Percentiles rank a stretch among this genome's conserved stretches.
phyloP scores from a whole-genome alignment of 306 rosid genomes.

The Ormosia emarginata region DNA sequence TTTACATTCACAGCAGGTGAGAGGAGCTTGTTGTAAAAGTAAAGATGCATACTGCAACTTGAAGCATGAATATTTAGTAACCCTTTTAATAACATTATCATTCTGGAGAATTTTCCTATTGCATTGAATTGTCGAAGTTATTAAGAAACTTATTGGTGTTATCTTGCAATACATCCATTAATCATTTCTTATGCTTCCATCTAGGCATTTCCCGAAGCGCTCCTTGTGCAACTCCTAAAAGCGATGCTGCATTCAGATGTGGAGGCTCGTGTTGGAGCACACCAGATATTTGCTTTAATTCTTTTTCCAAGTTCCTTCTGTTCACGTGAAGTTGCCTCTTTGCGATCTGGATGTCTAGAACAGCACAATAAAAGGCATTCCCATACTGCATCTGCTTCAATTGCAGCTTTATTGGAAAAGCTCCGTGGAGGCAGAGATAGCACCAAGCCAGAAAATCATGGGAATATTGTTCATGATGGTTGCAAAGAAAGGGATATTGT shows the following conservation, averaged over 20 bases:
- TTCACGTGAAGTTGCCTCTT: slow-evolving; percentile 47
- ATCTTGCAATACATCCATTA: neutral
- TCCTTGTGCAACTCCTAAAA: slow-evolving; percentile 82
- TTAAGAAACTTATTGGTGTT: neutral
- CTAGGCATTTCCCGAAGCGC: slow-evolving; percentile 88
- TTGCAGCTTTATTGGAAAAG: slow-evolving; percentile 88
- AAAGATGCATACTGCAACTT: neutral
- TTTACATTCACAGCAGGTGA: slow-evolving; percentile 67
- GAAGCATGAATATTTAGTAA: neutral
- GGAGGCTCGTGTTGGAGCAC: slow-evolving; percentile 90
- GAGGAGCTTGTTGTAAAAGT: neutral
- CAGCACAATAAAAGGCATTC: slow-evolving; percentile 60
- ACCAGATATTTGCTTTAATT: slow-evolving; percentile 80
- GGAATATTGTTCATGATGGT: slow-evolving; percentile 39
- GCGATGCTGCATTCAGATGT: slow-evolving; percentile 83
- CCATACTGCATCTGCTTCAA: slow-evolving; percentile 71
- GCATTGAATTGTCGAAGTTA: neutral
- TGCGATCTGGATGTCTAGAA: slow-evolving; percentile 52
- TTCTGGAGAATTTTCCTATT: neutral
- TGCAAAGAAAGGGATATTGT: slow-evolving; percentile 44
- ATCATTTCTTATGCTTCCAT: slow-evolving; percentile 10
- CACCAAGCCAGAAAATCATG: slow-evolving; percentile 41
- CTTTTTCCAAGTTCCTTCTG: slow-evolving; percentile 66
- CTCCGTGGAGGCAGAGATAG: slow-evolving; percentile 73
- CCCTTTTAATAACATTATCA: neutral